Conservation (phyloP, 768 basidiomycete species). For the Paxillus involutus region DNA sequence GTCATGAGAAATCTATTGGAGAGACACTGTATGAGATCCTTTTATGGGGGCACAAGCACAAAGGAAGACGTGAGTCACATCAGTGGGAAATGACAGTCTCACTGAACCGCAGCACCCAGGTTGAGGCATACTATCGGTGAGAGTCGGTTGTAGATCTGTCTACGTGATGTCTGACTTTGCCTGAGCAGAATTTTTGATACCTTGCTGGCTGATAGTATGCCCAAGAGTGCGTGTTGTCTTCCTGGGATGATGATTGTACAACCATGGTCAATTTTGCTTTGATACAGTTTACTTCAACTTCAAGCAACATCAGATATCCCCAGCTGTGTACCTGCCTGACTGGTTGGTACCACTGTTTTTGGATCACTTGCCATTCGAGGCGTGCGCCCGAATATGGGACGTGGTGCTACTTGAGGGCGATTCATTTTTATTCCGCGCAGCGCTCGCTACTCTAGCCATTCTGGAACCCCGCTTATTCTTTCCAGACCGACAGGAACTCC, state of each 20-base stretch:
- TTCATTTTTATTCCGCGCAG: constrained; percentile 82
- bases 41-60: constrained; percentile 69
- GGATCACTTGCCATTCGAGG: constrained; percentile 88
- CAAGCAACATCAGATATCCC: constrained; percentile 89
- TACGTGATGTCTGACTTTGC: constrained; percentile 12
- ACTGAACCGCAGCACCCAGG: constrained; percentile 44
- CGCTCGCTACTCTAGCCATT: constrained; percentile 79
- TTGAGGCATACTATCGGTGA: constrained; percentile 90
- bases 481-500: constrained; percentile 74
- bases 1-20: constrained; percentile 85
- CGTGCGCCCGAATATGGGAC: constrained; percentile 88
- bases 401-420: constrained; percentile 87
- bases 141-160: neutral
- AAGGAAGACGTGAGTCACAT: constrained; percentile 73
- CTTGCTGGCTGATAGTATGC: constrained; percentile 88
- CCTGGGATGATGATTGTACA: neutral
- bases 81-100: constrained; percentile 16
- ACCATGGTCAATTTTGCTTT: constrained; percentile 1
- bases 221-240: constrained; percentile 62
- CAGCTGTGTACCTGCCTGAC: constrained; percentile 75
- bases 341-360: constrained; percentile 84
- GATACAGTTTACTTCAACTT: constrained; percentile 87
- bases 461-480: constrained; percentile 88
- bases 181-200: constrained; percentile 83
- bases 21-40: constrained; percentile 80